Evolutionary conservation across 768 basidiomycete species (phyloP), one percentile per base, ranked within the genome.

Genomic region (Cubamyces sp.): DNA sequence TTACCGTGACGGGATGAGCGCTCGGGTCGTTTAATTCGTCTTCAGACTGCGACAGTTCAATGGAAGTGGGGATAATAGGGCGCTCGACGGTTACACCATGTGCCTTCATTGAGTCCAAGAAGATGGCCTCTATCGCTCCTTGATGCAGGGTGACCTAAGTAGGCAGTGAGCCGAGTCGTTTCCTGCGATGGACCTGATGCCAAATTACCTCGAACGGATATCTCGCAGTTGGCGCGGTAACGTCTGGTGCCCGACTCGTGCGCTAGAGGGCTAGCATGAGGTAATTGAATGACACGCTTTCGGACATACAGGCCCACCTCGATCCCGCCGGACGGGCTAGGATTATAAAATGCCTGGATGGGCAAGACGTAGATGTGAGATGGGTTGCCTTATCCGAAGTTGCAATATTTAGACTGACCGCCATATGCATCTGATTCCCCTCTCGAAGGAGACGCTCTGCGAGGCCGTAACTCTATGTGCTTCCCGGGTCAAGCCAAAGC

Each of bases 341-440:
- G 90, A 66, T 91, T 89, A 69, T 91, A 92, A 72, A 92, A 91
- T 11, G 89, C 86, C 90, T 92, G 47, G 3, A 30, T 37, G 18
- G 54, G 42, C 34, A 34, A 11, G 9, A 34, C 9, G 25, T 16
- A 26, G 19, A 46, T 48, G 11, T n/a, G 19, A 30, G 19, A n/a
- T 3, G 8, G 8, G 3, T 16, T 28, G 23, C 50, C 11, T 21
- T 8, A 3, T 25, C 21, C 40, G 14, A 1, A 28, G n/a, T 8
- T 34, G 23, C 9, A 19, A 21, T 30, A 26, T 23, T 30, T 11
- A 12, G 11, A 77, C 84, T 64, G 70, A 91, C 90, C 56, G 84
- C 84, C 74, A 84, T 81, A 61, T 90, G 84, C 81, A 92, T 80
- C 51, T 90, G 87, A 61, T 85, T 87, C 4, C 84, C 91, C 68